Base-by-base conservation (phyloP, 345 rosid species). In the Adansonia digitata region DNA sequence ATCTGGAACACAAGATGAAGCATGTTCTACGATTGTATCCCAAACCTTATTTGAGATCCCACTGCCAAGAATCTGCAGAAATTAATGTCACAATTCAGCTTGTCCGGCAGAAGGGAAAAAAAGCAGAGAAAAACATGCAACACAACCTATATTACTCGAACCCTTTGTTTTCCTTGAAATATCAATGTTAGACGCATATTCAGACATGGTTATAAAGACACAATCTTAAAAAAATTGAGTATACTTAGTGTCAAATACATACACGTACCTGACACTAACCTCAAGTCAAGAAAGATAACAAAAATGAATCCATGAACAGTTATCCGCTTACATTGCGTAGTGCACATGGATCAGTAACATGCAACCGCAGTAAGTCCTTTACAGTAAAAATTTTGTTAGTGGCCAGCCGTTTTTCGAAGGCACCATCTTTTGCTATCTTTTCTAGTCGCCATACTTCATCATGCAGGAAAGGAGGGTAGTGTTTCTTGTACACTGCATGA, bases 401-500 rank as follows among this genome's bases (percentile, higher is more conserved):
- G 7, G 79, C 75, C 72, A 95, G 46, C 72, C 92, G 90, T 27
- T 0, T 20, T 18, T 86, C 83, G 2, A 73, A 80, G 52, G 52
- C 73, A 0, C 99, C 92, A 1, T 80, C 91, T 82, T 90, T 93
- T 0, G 90, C 92, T 40, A 95, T 95, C 78, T 71, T 90, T 29
- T 85, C 84, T 26, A 95, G 61, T 42, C 98, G 86, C 99, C 99
- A 95, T 11, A 95, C 80, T 1, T 89, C 88, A 56, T 89, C 93
- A 7, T n/a, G 14, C 31, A 76, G 77, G 22, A 2, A 15, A 1
- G 98, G 99, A 57, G 98, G 97, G 81, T 91, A 9, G 77, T 89
- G 97, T 76, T 95, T 95, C 79, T 62, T 80, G 77, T 90, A 87
- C 81, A 77, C 98, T 95, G 82, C 63, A 77, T 12, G 46, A 59